Percentiles rank a stretch among this genome's conserved stretches.
phyloP scores from a whole-genome alignment of 2,329 filamentous ascomycete genomes.

The Dactylella cylindrospora region DNA sequence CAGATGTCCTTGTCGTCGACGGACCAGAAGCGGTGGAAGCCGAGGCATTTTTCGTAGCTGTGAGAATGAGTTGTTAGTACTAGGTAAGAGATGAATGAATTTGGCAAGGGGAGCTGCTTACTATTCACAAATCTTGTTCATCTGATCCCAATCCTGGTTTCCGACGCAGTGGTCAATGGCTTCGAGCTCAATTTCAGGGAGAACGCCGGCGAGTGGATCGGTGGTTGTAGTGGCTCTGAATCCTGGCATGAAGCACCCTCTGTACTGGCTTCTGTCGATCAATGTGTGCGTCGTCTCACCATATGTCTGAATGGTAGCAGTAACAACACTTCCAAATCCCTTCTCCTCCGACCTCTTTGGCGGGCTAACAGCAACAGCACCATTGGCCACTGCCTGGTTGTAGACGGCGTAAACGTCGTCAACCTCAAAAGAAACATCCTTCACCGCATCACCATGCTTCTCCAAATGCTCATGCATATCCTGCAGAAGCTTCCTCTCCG shows the following conservation, averaged over 20 bases:
- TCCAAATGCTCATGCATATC: conserved; percentile 83
- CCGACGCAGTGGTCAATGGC: conserved; percentile 95
- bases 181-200: conserved; percentile 57
- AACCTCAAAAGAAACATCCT: conserved; percentile 93
- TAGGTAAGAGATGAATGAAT: neutral
- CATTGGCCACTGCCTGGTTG: conserved; percentile 66
- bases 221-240: conserved; percentile 62
- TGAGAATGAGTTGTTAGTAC: conserved; percentile 53
- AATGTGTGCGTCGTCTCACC: conserved; percentile 94
- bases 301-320: conserved; percentile 84
- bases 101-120: conserved; percentile 49
- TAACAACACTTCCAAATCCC: conserved; percentile 57
- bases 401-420: conserved; percentile 84
- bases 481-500: conserved; percentile 66
- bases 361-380: conserved; percentile 63
- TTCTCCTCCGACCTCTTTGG: conserved; percentile 58
- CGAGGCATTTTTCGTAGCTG: conserved; percentile 84
- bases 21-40: conserved; percentile 96
- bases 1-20: conserved; percentile 91
- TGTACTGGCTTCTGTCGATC: conserved; percentile 70
- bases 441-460: conserved; percentile 87
- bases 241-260: conserved; percentile 77
- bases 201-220: conserved; percentile 55
- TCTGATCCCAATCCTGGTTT: conserved; percentile 93
- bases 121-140: conserved; percentile 67